Conservation (phyloP, 305 asterid species). For the Andrographis paniculata region DNA sequence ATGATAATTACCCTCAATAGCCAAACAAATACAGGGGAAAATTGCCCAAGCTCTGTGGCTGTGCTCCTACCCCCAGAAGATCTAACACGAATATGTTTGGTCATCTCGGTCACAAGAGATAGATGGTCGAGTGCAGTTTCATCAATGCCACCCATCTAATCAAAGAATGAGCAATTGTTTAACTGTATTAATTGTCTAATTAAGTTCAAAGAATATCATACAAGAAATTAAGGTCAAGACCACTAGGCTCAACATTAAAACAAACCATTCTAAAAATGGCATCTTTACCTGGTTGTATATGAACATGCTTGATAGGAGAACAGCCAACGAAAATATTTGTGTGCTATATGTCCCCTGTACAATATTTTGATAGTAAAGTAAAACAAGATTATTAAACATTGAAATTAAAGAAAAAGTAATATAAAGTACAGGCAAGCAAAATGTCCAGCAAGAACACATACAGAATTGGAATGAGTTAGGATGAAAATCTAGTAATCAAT, state of each 20-base stretch:
- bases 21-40: slow-evolving; percentile 96
- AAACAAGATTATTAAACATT: too few relatives aligned
- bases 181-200: background rate
- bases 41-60: slow-evolving; percentile 89
- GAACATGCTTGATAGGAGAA: slow-evolving; percentile 93
- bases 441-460: too few relatives aligned
- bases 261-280: background rate
- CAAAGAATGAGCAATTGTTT: slow-evolving; percentile 9
- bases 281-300: slow-evolving; percentile 81
- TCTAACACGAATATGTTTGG: slow-evolving; percentile 92
- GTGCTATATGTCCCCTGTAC: slow-evolving; percentile 99
- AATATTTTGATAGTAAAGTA: too few relatives aligned
- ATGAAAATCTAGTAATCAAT: too few relatives aligned
- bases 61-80: slow-evolving; percentile 80
- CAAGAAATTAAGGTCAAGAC: background rate
- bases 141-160: slow-evolving; percentile 98
- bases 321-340: slow-evolving; percentile 92
- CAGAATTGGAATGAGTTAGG: too few relatives aligned
- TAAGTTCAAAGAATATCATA: background rate
- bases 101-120: slow-evolving; percentile 98
- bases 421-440: too few relatives aligned
- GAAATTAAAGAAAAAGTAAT: too few relatives aligned
- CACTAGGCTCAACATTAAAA: background rate
- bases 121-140: slow-evolving; percentile 97
- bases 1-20: slow-evolving; percentile 71